phyloP scores from a whole-genome alignment of 2,329 filamentous ascomycete genomes.

The Rhynchosporium secalis region DNA sequence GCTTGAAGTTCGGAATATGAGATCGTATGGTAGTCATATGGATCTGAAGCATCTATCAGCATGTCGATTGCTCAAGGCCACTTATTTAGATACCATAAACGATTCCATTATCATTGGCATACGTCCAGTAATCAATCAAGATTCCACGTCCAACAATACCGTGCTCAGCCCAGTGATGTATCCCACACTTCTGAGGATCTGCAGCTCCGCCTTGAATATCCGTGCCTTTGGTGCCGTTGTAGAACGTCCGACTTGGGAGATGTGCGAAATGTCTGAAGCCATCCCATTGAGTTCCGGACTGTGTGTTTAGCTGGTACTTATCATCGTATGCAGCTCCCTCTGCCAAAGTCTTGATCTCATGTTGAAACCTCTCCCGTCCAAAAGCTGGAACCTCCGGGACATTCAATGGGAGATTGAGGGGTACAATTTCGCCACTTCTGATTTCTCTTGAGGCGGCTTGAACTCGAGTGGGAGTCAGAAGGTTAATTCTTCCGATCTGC shows the following conservation, averaged over 20 bases:
- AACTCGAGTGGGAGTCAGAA: conserved; percentile 47
- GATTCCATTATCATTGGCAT: conserved; percentile 44
- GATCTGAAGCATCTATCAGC: conserved; percentile 29
- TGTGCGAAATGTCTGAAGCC: conserved; percentile 48
- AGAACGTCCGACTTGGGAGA: conserved; percentile 32
- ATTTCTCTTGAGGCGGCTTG: conserved; percentile 46
- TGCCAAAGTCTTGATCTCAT: conserved; percentile 37
- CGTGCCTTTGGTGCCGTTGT: conserved; percentile 35
- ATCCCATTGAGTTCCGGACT: conserved; percentile 60
- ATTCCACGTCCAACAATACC: conserved; percentile 58
- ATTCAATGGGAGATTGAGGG: conserved; percentile 34
- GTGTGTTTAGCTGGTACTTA: conserved; percentile 58
- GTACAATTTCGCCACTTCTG: conserved; percentile 44
- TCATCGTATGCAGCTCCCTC: conserved; percentile 56
- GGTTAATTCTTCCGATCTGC: conserved; percentile 48
- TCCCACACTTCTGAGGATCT: conserved; percentile 35
- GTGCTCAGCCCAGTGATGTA: conserved; percentile 39
- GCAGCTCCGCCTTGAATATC: conserved; percentile 34
- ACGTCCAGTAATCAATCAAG: conserved; percentile 52
- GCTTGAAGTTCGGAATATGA: conserved; percentile 33
- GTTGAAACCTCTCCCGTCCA: conserved; percentile 39
- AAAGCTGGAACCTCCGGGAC: conserved; percentile 42
- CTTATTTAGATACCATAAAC: conserved; percentile 35
- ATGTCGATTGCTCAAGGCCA: background rate
- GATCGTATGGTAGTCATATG: conserved; percentile 36